Conservation (phyloP, 2,329 filamentous ascomycete species). For the Beauveria varroae region DNA sequence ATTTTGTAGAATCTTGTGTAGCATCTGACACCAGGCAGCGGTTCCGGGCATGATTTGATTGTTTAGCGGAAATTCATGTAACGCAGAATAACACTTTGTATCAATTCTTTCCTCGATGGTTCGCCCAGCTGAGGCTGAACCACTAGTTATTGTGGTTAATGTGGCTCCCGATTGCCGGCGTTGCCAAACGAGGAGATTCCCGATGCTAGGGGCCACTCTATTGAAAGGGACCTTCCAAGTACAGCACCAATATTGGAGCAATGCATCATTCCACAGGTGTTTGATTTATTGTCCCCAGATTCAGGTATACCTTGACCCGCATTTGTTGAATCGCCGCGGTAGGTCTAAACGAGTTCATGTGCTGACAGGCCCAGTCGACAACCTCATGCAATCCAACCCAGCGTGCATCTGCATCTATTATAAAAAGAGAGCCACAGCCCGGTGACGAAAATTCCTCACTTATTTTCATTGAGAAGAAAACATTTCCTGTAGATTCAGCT, state of each 20-base stretch:
- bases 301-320: background rate
- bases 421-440: background rate
- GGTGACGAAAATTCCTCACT: background rate
- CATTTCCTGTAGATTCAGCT: no score
- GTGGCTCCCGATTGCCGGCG: background rate
- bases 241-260: background rate
- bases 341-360: no score
- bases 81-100: background rate
- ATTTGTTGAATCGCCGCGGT: background rate
- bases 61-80: background rate
- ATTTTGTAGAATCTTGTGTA: constrained; percentile 9
- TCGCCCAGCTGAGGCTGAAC: background rate
- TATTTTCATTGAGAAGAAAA: no score
- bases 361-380: no score
- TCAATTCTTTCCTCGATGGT: background rate
- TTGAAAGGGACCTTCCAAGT: background rate
- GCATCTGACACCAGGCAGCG: constrained; percentile 1
- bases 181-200: background rate
- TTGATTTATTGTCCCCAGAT: background rate
- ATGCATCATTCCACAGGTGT: background rate
- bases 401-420: background rate
- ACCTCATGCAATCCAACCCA: background rate
- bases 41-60: background rate
- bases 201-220: background rate
- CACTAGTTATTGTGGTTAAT: background rate